Evolutionary conservation across 129 eudicot species (phyloP).

Genomic region (Apium graveolens): DNA sequence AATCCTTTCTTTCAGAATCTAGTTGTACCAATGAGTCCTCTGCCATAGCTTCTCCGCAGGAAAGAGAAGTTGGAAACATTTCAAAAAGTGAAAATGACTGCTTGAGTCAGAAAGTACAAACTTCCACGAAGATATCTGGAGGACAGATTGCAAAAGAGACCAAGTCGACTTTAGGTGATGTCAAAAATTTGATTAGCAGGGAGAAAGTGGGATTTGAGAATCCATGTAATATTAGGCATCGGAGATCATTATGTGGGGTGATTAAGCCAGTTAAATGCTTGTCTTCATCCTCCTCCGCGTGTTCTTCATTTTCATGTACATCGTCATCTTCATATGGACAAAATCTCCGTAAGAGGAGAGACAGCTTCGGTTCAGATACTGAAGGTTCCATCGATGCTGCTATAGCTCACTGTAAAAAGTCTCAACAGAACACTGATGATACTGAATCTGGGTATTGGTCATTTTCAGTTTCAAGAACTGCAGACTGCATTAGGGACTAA

Average conservation of each 20-base stretch:
- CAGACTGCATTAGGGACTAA: conserved; percentile 4
- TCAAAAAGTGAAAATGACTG: neutral
- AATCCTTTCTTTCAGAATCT: conserved; percentile 48
- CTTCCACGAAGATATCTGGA: neutral
- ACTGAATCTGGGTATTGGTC: neutral
- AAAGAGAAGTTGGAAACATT: neutral
- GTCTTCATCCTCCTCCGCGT: conserved; percentile 2
- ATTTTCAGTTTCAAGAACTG: conserved; percentile 10
- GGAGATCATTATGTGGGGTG: neutral
- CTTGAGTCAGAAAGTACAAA: neutral
- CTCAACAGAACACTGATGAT: neutral
- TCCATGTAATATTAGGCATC: neutral
- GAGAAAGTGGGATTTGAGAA: conserved; percentile 35
- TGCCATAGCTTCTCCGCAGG: conserved; percentile 21
- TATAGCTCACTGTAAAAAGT: conserved; percentile 12
- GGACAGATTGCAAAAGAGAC: conserved; percentile 23
- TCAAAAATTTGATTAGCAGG: conserved; percentile 23
- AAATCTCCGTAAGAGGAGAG: neutral
- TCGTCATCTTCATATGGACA: conserved; percentile 9
- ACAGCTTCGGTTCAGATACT: conserved; percentile 3
- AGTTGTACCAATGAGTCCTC: conserved; percentile 37
- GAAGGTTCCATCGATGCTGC: conserved; percentile 10
- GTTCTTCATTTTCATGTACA: neutral
- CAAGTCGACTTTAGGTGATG: conserved; percentile 38
- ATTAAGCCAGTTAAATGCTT: neutral